These are phyloP conservation scores for Microcos paniculata DNA, from an alignment of 345 rosid genomes.

Conservation along the genomic window DNA sequence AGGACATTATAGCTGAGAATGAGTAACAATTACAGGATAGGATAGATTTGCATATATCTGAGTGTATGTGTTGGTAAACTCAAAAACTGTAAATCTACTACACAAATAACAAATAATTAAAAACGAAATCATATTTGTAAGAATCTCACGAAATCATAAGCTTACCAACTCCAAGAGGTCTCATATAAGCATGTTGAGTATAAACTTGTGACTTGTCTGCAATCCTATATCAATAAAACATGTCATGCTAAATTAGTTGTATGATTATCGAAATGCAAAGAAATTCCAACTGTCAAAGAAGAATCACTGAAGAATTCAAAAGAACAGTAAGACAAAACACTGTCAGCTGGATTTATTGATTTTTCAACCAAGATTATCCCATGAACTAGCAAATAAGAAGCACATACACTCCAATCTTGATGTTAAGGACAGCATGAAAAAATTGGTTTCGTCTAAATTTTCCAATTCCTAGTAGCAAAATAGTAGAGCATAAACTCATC, in stretches of 20 bases:
- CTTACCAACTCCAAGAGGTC: slow-evolving; percentile 99
- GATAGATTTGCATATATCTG: neutral
- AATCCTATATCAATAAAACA: slow-evolving; percentile 55
- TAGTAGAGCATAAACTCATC: neutral
- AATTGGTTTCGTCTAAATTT: neutral
- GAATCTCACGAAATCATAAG: slow-evolving; percentile 21
- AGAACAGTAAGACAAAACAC: neutral
- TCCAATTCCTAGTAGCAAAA: neutral
- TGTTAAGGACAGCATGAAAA: neutral
- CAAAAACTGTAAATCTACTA: neutral
- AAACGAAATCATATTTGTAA: neutral
- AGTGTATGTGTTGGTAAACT: neutral
- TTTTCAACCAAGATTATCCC: neutral
- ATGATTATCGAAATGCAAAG: neutral
- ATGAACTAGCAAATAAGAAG: neutral
- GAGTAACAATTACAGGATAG: neutral
- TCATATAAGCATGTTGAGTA: slow-evolving; percentile 99
- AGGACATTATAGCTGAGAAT: neutral
- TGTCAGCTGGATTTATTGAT: neutral
- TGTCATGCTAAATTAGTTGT: neutral
- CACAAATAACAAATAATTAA: neutral
- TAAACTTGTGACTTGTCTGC: slow-evolving; percentile 97
- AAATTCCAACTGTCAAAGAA: neutral
- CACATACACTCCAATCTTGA: neutral
- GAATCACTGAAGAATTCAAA: neutral